These are phyloP conservation scores for Diaporthe amygdali DNA, from an alignment of 2,329 filamentous ascomycete species.

Conservation along the genomic window DNA sequence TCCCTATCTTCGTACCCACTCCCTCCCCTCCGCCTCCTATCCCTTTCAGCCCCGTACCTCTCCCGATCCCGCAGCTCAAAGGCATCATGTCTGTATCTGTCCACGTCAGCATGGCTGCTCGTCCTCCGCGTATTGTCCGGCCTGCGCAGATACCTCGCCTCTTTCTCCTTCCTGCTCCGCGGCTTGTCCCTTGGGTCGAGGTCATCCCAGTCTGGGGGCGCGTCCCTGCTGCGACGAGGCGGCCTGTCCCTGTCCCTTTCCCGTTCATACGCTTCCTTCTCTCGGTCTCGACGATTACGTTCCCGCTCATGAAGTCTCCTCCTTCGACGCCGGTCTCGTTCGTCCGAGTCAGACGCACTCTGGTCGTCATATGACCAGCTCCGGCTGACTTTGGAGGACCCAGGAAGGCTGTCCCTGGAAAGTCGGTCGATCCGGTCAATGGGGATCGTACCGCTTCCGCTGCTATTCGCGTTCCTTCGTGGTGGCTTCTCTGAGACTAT, in stretches of 20 bases:
- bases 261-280: slow-evolving; percentile 21
- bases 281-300: slow-evolving; percentile 37
- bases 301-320: slow-evolving; percentile 28
- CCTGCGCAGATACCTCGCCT: slow-evolving; percentile 40
- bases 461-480: slow-evolving; percentile 41
- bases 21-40: slow-evolving; percentile 36
- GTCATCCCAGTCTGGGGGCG: slow-evolving; percentile 37
- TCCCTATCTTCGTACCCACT: slow-evolving; percentile 30
- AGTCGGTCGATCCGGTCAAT: slow-evolving; percentile 32
- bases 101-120: slow-evolving; percentile 56
- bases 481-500: slow-evolving; percentile 41
- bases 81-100: slow-evolving; percentile 47
- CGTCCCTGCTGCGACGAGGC: slow-evolving; percentile 30
- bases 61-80: slow-evolving; percentile 41
- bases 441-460: slow-evolving; percentile 25
- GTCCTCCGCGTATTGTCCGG: slow-evolving; percentile 49
- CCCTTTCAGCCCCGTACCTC: slow-evolving; percentile 29
- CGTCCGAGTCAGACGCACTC: slow-evolving; percentile 33
- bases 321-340: slow-evolving; percentile 25
- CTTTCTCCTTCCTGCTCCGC: slow-evolving; percentile 40
- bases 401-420: slow-evolving; percentile 45
- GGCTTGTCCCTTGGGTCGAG: slow-evolving; percentile 37
- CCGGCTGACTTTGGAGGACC: slow-evolving; percentile 43
- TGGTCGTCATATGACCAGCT: slow-evolving; percentile 49
- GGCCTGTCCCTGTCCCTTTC: slow-evolving; percentile 30